A percentile compares a stretch with the other conserved stretches of the same genome.
These are phyloP conservation scores for Penicillium egyptiacum DNA, from an alignment of 495 filamentous ascomycete genomes.

Conservation along the genomic window DNA sequence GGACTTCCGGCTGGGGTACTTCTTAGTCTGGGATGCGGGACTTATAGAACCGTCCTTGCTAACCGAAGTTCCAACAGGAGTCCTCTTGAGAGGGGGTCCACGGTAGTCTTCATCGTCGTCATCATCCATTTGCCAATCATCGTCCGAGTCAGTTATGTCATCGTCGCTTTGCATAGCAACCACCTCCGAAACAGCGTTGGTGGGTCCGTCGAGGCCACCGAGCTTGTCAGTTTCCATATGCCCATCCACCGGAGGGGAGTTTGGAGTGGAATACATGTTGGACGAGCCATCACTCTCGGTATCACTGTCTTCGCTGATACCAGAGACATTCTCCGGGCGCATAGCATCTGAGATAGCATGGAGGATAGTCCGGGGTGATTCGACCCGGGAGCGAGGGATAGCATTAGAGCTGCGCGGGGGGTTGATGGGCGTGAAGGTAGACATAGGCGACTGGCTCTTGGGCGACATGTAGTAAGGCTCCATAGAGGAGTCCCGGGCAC, in stretches of 20 bases:
- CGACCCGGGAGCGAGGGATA: slow-evolving; percentile 5
- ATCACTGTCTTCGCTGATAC: slow-evolving; percentile 17
- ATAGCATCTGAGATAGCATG: slow-evolving; percentile 1
- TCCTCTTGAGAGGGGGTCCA: background rate
- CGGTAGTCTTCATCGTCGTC: slow-evolving; percentile 26
- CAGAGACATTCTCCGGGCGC: background rate
- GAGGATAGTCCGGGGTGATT: slow-evolving; percentile 17
- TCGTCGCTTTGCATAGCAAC: slow-evolving; percentile 2
- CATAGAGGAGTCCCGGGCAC: slow-evolving; percentile 28
- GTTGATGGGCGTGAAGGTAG: slow-evolving; percentile 38
- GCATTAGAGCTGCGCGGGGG: slow-evolving; percentile 28
- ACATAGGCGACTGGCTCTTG: slow-evolving; percentile 23
- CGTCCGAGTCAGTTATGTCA: slow-evolving; percentile 9
- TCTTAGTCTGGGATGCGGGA: slow-evolving; percentile 5
- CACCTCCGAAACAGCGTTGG: background rate
- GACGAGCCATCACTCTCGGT: slow-evolving; percentile 15
- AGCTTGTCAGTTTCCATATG: background rate
- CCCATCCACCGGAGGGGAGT: background rate
- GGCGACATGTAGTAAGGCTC: slow-evolving; percentile 36
- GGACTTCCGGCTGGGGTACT: slow-evolving; percentile 9
- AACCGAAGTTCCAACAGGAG: too few relatives aligned
- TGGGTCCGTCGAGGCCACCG: background rate
- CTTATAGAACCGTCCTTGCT: background rate
- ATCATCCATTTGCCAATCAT: slow-evolving; percentile 16
- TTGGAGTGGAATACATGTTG: slow-evolving; percentile 3